Evolutionary conservation across 495 filamentous ascomycete species (phyloP).

Genomic region (Neurospora sp.): DNA sequence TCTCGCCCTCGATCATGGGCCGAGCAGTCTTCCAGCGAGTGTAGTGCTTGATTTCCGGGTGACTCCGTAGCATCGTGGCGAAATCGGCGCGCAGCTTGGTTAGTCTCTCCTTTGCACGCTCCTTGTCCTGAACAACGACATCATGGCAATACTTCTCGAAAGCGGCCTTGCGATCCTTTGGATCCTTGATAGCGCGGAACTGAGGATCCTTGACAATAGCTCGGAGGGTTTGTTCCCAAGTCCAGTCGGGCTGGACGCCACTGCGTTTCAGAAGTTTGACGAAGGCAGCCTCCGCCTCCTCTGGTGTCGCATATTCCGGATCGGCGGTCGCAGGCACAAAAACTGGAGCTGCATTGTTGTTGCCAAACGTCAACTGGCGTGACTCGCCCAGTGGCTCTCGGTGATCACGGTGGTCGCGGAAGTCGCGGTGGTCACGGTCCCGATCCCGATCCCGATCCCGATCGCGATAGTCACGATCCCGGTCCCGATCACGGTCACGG

Average conservation of each 20-base stretch:
- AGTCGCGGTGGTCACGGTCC: conserved; percentile 15
- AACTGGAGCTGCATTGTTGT: conserved; percentile 50
- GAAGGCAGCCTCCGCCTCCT: conserved; percentile 92
- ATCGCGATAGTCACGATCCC: conserved; percentile 9
- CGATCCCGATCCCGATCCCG: conserved; percentile 5
- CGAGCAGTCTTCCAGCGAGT: conserved; percentile 95
- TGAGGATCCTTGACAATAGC: conserved; percentile 87
- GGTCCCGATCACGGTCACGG: conserved; percentile 19
- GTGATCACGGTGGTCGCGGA: conserved; percentile 24
- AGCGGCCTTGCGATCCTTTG: conserved; percentile 79
- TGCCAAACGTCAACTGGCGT: conserved; percentile 59
- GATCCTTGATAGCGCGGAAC: conserved; percentile 88
- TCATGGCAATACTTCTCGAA: conserved; percentile 95
- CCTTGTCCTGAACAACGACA: conserved; percentile 85
- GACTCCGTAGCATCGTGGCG: conserved; percentile 87
- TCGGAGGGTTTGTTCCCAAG: conserved; percentile 84
- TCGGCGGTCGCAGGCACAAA: conserved; percentile 58
- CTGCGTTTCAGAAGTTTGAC: conserved; percentile 79
- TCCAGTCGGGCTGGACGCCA: conserved; percentile 81
- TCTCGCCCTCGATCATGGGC: conserved; percentile 90
- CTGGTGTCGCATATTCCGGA: conserved; percentile 72
- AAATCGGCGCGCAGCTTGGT: conserved; percentile 91
- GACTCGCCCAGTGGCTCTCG: conserved; percentile 51
- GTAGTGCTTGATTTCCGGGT: conserved; percentile 96
- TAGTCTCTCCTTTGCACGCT: conserved; percentile 87